phyloP scores from a whole-genome alignment of 2,329 filamentous ascomycete species.

The Leptographium galeiforme region DNA sequence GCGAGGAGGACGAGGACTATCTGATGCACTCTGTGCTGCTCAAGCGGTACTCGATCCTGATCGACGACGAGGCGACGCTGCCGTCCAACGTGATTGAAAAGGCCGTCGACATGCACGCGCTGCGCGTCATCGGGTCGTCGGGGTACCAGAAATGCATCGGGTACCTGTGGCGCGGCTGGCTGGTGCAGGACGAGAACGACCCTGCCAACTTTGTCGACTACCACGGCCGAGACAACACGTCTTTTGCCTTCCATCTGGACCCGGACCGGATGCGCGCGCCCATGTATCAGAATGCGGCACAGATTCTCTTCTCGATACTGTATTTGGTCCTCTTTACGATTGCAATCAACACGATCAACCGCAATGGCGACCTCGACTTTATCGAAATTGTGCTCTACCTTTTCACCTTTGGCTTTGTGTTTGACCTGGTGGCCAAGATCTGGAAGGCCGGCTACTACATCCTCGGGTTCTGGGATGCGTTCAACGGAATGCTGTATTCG shows the following conservation, averaged over 20 bases:
- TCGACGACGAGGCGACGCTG: constrained; percentile 55
- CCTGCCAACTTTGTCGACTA: constrained; percentile 84
- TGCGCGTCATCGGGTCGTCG: constrained; percentile 77
- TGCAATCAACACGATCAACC: constrained; percentile 90
- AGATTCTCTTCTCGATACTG: constrained; percentile 70
- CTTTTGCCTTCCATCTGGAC: constrained; percentile 72
- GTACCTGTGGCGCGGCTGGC: constrained; percentile 90
- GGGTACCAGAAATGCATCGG: constrained; percentile 93
- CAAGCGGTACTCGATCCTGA: constrained; percentile 73
- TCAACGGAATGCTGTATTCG: constrained; percentile 73
- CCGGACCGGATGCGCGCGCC: constrained; percentile 91
- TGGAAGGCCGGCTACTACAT: constrained; percentile 91
- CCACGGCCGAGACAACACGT: constrained; percentile 63
- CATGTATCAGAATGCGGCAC: constrained; percentile 80
- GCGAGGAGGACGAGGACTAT: constrained; percentile 64
- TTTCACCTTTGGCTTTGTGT: constrained; percentile 84
- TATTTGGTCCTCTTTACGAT: constrained; percentile 78
- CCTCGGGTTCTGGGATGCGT: constrained; percentile 92
- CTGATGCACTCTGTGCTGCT: constrained; percentile 72
- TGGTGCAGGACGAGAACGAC: constrained; percentile 90
- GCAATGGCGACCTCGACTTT: constrained; percentile 65
- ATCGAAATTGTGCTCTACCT: constrained; percentile 77
- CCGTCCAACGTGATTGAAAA: constrained; percentile 86
- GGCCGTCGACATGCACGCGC: constrained; percentile 81
- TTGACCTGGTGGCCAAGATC: constrained; percentile 75